Evolutionary conservation across 768 basidiomycete genomes (phyloP).

Genomic region (Auriculariales sp.): DNA sequence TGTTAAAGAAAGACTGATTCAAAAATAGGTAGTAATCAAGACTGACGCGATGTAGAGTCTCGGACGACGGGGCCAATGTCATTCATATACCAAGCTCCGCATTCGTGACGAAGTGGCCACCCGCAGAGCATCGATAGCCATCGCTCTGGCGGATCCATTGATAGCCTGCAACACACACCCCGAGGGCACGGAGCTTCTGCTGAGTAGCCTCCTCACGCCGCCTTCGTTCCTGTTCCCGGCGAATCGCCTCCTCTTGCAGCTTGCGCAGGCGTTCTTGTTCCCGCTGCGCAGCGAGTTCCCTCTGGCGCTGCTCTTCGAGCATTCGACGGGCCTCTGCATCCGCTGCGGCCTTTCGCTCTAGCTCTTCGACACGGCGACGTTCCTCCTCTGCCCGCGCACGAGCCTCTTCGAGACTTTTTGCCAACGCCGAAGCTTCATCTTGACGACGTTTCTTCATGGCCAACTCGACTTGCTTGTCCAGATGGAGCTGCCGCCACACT

Average conservation of each 20-base stretch:
- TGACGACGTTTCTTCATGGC: background rate
- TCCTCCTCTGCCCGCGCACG: background rate
- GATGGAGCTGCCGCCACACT: conserved; percentile 36
- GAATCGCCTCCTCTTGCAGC: background rate
- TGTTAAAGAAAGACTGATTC: too few species aligned
- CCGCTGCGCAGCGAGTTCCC: conserved; percentile 12
- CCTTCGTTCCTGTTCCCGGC: conserved; percentile 6
- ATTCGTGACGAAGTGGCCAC: too few species aligned
- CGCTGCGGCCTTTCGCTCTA: conserved; percentile 1
- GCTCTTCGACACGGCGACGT: too few species aligned
- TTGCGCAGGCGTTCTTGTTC: conserved; percentile 8
- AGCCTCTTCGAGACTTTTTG: background rate
- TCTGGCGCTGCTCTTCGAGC: conserved; percentile 9
- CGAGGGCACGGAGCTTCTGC: too few species aligned
- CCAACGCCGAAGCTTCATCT: background rate
- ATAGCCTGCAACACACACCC: too few species aligned
- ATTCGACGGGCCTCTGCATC: conserved; percentile 8
- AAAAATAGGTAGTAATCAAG: too few species aligned
- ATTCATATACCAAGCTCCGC: too few species aligned
- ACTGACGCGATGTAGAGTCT: too few species aligned
- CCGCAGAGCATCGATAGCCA: too few species aligned
- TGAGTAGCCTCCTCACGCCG: conserved; percentile 13
- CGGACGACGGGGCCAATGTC: too few species aligned
- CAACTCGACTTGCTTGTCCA: conserved; percentile 19
- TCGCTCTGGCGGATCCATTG: too few species aligned